These are phyloP conservation scores for Tagetes erecta DNA, from an alignment of 129 eudicot species.

Conservation along the genomic window DNA sequence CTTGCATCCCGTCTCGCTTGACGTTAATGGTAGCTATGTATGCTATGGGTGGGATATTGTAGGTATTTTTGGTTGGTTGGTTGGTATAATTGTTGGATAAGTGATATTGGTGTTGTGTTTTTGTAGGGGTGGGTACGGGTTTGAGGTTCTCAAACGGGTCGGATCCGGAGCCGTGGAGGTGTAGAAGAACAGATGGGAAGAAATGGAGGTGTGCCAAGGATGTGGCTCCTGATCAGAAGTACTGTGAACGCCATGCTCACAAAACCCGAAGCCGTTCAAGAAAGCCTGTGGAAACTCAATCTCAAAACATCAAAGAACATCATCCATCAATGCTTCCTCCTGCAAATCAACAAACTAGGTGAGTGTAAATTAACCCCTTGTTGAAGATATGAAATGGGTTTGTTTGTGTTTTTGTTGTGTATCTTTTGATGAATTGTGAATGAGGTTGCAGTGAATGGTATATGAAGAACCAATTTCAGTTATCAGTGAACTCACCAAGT, in stretches of 20 bases:
- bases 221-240: conserved; percentile 68
- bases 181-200: conserved; percentile 80
- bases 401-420: not conserved
- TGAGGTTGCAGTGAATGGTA: conserved; percentile 50
- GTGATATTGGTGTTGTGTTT: not conserved
- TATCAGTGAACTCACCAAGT: conserved; percentile 23
- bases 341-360: conserved; percentile 43
- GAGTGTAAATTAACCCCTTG: not conserved
- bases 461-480: conserved; percentile 45
- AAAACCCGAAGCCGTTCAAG: conserved; percentile 79
- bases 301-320: conserved; percentile 24
- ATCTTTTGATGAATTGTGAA: not conserved
- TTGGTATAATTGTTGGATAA: not conserved
- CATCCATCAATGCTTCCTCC: conserved; percentile 2
- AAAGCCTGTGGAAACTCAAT: conserved; percentile 78
- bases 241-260: conserved; percentile 77
- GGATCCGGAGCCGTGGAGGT: conserved; percentile 84
- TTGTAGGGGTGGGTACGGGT: conserved; percentile 38
- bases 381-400: conserved; percentile 6
- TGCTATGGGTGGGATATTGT: no score
- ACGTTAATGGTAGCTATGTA: no score
- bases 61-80: no score
- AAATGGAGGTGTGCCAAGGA: conserved; percentile 85
- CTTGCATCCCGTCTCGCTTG: no score
- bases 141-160: conserved; percentile 50